A percentile compares a stretch with the other conserved stretches of the same genome.
These are phyloP conservation scores for Cytospora paraplurivora DNA, from an alignment of 2,329 filamentous ascomycete species.

Conservation along the genomic window DNA sequence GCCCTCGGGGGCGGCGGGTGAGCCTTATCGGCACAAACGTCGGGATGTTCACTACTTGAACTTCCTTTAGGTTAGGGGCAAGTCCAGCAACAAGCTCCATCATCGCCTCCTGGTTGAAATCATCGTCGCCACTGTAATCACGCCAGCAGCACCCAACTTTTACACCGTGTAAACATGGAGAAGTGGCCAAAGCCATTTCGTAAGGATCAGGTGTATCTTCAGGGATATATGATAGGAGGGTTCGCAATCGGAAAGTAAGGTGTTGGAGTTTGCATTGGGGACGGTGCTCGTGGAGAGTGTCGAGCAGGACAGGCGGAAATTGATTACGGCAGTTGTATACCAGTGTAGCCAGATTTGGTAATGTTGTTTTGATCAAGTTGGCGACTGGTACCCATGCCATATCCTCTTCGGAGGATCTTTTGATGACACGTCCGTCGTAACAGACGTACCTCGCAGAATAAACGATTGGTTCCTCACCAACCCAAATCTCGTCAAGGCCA, in stretches of 20 bases:
- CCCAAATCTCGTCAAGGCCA: background rate
- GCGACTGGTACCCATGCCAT: conserved; percentile 14
- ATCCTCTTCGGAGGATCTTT: background rate
- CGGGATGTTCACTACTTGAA: background rate
- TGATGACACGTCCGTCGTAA: background rate
- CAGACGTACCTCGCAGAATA: background rate
- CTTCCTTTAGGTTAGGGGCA: conserved; percentile 10
- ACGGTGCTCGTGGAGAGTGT: conserved; percentile 6
- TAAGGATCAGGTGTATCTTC: background rate
- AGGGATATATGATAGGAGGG: background rate
- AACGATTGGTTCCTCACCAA: conserved; percentile 6
- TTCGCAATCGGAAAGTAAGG: conserved; percentile 13
- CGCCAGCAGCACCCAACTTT: background rate
- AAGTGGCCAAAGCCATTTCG: conserved; percentile 15
- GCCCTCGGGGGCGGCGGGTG: background rate
- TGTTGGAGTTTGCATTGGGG: conserved; percentile 18
- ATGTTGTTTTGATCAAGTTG: background rate
- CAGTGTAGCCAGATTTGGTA: conserved; percentile 4
- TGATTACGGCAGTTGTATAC: conserved; percentile 18
- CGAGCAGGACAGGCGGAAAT: conserved; percentile 13
- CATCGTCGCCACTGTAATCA: background rate
- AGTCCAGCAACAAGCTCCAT: conserved; percentile 20
- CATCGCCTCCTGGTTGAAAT: conserved; percentile 14
- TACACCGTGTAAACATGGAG: conserved; percentile 1
- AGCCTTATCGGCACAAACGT: background rate